A percentile compares a stretch with the other conserved stretches of the same genome.
Conservation (phyloP, 306 rosid genomes). For the Adenanthera pavonina region DNA sequence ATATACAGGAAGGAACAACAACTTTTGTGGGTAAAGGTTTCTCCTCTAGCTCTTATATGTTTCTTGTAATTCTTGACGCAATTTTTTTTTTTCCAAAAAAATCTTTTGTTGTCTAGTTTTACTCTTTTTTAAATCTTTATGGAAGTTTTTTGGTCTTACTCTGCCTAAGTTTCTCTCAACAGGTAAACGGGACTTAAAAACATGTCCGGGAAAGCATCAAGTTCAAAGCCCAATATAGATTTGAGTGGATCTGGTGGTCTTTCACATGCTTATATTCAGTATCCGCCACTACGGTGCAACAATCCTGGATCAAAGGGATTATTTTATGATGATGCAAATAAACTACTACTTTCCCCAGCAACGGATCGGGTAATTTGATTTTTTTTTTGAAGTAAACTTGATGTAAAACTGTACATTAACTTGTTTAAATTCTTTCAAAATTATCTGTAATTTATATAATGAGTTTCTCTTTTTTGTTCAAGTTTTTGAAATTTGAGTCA, state of each 20-base stretch:
- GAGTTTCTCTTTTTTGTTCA: slow-evolving; percentile 10
- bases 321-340: slow-evolving; percentile 93
- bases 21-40: slow-evolving; percentile 37
- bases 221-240: slow-evolving; percentile 73
- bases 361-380: slow-evolving; percentile 69
- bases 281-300: slow-evolving; percentile 76
- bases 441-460: slow-evolving; percentile 9
- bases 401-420: slow-evolving; percentile 4
- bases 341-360: slow-evolving; percentile 75
- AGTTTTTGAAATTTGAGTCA: slow-evolving; percentile 22
- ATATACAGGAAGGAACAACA: slow-evolving; percentile 28
- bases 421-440: slow-evolving; percentile 26
- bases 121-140: slow-evolving; percentile 31
- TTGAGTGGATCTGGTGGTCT: slow-evolving; percentile 78
- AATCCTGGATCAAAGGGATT: slow-evolving; percentile 73
- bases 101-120: slow-evolving; percentile 42
- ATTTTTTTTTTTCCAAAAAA: slow-evolving; percentile 5
- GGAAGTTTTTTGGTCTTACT: slow-evolving; percentile 37
- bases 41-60: slow-evolving; percentile 22
- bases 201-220: slow-evolving; percentile 89
- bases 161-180: slow-evolving; percentile 20
- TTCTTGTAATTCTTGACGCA: slow-evolving; percentile 34
- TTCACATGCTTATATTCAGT: slow-evolving; percentile 86
- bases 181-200: slow-evolving; percentile 36
- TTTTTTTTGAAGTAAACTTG: slow-evolving; percentile 11